phyloP scores from a whole-genome alignment of 352 stramenopile genomes.

The Stephanocyclus meneghinianus region DNA sequence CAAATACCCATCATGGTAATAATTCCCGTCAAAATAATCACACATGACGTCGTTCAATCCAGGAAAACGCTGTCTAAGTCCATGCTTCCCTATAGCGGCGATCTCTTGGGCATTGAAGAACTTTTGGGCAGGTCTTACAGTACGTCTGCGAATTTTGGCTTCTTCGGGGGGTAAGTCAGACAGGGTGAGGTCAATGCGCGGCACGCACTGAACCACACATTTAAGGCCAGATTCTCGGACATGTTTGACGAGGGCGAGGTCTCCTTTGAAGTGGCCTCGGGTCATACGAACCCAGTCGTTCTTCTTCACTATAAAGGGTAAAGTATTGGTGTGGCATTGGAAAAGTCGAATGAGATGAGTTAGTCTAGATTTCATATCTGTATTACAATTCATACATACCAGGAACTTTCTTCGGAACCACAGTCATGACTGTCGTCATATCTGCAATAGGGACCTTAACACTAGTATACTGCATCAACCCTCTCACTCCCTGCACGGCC shows the following conservation, averaged over 20 bases:
- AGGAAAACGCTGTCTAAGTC: conserved; percentile 67
- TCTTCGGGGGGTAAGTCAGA: conserved; percentile 72
- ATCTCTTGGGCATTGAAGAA: conserved; percentile 84
- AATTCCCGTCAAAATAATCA: conserved; percentile 83
- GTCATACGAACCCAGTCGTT: conserved; percentile 85
- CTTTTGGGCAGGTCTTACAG: conserved; percentile 78
- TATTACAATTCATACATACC: conserved; percentile 48
- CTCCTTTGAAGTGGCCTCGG: conserved; percentile 82
- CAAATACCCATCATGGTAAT: conserved; percentile 83
- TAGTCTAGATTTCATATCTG: neutral
- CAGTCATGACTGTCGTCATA: conserved; percentile 85
- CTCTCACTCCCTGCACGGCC: conserved; percentile 79
- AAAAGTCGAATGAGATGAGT: neutral
- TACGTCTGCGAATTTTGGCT: conserved; percentile 72
- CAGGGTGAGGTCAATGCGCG: conserved; percentile 78
- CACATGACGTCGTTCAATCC: conserved; percentile 72
- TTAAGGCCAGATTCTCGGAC: conserved; percentile 82
- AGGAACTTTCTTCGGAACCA: conserved; percentile 78
- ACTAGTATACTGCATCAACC: conserved; percentile 80
- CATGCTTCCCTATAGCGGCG: conserved; percentile 62
- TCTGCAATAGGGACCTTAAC: conserved; percentile 80
- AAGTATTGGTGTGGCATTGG: neutral
- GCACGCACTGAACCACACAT: conserved; percentile 81
- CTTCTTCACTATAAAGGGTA: conserved; percentile 71
- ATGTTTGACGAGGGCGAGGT: conserved; percentile 80